Base-by-base conservation (phyloP, 1,284 basidiomycete genomes). In the Naganishia sp. region DNA sequence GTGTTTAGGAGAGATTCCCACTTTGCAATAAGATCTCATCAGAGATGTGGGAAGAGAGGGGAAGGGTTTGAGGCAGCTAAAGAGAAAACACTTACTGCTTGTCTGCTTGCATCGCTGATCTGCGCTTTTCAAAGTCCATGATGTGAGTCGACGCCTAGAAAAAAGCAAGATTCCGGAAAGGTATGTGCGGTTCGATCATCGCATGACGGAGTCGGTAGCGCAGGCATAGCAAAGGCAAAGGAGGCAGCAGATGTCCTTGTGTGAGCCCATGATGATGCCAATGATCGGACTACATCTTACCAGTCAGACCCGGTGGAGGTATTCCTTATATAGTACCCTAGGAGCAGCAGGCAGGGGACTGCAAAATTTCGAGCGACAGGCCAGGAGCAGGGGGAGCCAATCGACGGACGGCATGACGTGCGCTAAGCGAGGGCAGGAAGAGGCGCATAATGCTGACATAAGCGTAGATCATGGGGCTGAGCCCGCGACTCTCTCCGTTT, bases 1-100 rank as follows among this genome's bases (percentile, higher is more conserved):
- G 72, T 73, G 11, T 75, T 80, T 82, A 82, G 82, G 83, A 84
- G 83, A 84, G 83, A 84, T 84, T 84, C 83, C 83, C 83, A 84
- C 83, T 83, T 83, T 81, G 79, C 72, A 71, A 68, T 69, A 73
- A 67, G 70, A 68, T 80, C 75, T 83, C 82, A 83, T 84, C 82
- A 77, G 75, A 64, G 69, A 75, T 75, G 48, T 50, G 45, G 48
- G 36, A 36, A 50, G 39, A 1, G 46, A 46, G 16, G 49, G n/a
- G 46, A 33, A 2, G 23, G 59, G 36, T 48, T 16, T 3, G 59
- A 13, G 36, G 50, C 18, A 16, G 44, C 15, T 2, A 54, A 16
- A 7, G 48, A 53, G 13, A 7, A 16, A 21, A 48, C 15, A 54
- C 50, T 64, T 28, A 55, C 61, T 64, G 61, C 28, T 64, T 54